Conservation (phyloP, 805 yeast species). For the Grigorovia yakushimaensis region DNA sequence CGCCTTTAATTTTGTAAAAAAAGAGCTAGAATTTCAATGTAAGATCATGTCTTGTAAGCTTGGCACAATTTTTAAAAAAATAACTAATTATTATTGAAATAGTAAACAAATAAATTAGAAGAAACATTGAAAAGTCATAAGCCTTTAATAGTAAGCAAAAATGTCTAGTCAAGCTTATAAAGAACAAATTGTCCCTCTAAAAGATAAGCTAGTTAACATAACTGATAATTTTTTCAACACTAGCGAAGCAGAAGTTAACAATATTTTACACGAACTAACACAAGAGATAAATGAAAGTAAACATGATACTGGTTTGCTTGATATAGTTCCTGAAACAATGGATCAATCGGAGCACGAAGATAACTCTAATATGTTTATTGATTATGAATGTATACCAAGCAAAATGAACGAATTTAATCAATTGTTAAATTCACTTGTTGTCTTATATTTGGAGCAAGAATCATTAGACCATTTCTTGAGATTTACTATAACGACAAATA, state of each 20-base stretch:
- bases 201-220: background rate
- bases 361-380: constrained; percentile 6
- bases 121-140: no score
- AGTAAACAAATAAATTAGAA: no score
- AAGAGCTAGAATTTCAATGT: no score
- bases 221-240: background rate
- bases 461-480: constrained; percentile 25
- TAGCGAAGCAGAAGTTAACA: background rate
- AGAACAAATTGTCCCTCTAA: background rate
- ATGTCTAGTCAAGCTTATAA: background rate
- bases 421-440: constrained; percentile 16
- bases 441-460: constrained; percentile 26
- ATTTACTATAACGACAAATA: constrained; percentile 18
- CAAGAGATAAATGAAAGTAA: background rate
- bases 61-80: no score
- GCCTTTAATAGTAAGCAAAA: no score
- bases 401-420: constrained; percentile 16
- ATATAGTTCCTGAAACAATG: constrained; percentile 13
- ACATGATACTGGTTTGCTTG: background rate
- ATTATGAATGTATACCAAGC: constrained; percentile 10
- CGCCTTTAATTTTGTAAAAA: no score
- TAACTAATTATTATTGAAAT: no score
- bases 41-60: no score
- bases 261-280: background rate
- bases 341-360: constrained; percentile 12